A percentile compares a stretch with the other conserved stretches of the same genome.
Conservation (phyloP, 768 basidiomycete genomes). For the Candolleomyces eurysporus region DNA sequence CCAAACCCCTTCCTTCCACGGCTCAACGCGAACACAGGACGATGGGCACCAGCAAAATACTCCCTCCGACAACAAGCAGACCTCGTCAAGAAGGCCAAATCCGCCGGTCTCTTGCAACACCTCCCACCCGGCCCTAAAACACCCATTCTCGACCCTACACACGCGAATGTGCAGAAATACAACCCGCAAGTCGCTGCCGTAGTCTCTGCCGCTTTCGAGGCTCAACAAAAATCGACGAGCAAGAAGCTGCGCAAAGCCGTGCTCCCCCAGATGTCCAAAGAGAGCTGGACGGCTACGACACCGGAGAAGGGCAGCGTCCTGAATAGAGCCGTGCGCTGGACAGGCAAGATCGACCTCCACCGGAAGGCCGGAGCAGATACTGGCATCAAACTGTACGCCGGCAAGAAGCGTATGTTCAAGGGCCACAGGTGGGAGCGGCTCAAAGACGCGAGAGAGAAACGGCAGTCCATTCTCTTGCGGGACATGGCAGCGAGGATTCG, state of each 20-base stretch:
- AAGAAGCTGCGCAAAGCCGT: conserved; percentile 6
- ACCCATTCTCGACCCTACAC: conserved; percentile 9
- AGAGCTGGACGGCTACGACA: conserved; percentile 3
- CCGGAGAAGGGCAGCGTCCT: conserved; percentile 4
- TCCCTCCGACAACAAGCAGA: conserved; percentile 78
- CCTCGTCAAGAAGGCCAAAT: conserved; percentile 69
- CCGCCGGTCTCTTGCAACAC: conserved; percentile 48
- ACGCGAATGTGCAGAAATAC: conserved; percentile 6
- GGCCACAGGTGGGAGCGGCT: conserved; percentile 85
- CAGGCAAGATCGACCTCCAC: conserved; percentile 41
- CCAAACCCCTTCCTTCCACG: conserved; percentile 73
- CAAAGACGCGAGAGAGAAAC: conserved; percentile 43
- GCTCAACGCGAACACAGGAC: conserved; percentile 54
- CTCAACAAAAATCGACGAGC: conserved; percentile 3
- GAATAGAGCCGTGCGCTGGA: conserved; percentile 39
- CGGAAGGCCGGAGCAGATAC: conserved; percentile 47
- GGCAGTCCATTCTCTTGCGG: conserved; percentile 57
- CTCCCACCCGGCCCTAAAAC: conserved; percentile 70
- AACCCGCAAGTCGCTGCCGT: conserved; percentile 7
- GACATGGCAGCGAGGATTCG: conserved; percentile 67
- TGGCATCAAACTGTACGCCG: conserved; percentile 68
- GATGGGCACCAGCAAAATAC: conserved; percentile 69
- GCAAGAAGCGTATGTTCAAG: conserved; percentile 87
- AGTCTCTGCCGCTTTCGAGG: conserved; percentile 8
- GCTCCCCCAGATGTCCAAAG: not conserved